Conservation (phyloP, 352 stramenopile genomes). For the Phytophthora tentaculata region DNA sequence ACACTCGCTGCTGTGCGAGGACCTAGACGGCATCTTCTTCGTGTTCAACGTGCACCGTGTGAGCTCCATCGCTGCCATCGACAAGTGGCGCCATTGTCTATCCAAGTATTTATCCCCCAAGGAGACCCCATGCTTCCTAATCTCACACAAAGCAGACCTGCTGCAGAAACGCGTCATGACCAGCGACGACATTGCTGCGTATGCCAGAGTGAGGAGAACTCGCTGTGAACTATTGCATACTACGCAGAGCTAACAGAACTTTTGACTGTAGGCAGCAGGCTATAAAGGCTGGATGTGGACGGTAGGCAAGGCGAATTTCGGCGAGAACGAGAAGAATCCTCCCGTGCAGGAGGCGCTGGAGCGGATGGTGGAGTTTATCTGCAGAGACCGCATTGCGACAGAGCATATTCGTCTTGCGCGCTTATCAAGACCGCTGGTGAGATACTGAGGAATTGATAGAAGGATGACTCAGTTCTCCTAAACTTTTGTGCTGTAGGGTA, state of each 20-base stretch:
- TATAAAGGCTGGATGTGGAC: slow-evolving; percentile 90
- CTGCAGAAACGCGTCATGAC: slow-evolving; percentile 88
- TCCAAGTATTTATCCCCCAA: slow-evolving; percentile 77
- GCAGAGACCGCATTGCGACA: slow-evolving; percentile 41
- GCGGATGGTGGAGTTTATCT: slow-evolving; percentile 73
- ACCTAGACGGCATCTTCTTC: slow-evolving; percentile 86
- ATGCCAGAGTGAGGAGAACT: slow-evolving; percentile 44
- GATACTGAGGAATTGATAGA: background rate
- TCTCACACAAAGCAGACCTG: slow-evolving; percentile 86
- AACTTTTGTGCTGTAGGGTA: slow-evolving; percentile 34
- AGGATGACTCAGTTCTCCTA: slow-evolving; percentile 1
- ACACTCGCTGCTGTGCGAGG: slow-evolving; percentile 76
- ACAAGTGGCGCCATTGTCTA: slow-evolving; percentile 83
- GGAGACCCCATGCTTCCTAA: slow-evolving; percentile 80
- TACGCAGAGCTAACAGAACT: background rate
- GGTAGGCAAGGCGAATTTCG: slow-evolving; percentile 73
- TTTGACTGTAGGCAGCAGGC: slow-evolving; percentile 49
- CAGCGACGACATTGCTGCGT: slow-evolving; percentile 86
- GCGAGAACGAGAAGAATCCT: slow-evolving; percentile 84
- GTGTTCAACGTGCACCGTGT: slow-evolving; percentile 90
- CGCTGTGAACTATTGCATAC: background rate
- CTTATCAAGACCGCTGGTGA: slow-evolving; percentile 38
- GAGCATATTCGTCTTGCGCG: slow-evolving; percentile 41
- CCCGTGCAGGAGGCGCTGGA: slow-evolving; percentile 77
- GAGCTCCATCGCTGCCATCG: slow-evolving; percentile 84